phyloP scores from a whole-genome alignment of 2,329 filamentous ascomycete species.

The Tolypocladium guangdongense region DNA sequence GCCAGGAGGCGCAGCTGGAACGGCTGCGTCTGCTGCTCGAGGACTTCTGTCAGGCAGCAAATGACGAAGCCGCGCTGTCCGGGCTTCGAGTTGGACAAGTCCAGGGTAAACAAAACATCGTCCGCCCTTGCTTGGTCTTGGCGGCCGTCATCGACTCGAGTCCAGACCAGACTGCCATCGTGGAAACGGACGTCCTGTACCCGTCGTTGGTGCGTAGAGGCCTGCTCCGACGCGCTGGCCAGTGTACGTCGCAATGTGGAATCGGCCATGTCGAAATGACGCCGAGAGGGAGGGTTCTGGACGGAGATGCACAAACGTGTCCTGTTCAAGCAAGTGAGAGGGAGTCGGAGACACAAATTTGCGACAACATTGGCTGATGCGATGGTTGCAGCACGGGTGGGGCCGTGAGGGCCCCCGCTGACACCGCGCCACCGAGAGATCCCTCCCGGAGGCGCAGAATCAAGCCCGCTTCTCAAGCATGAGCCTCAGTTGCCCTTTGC shows the following conservation, averaged over 20 bases:
- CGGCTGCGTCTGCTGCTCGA: slow-evolving; percentile 12
- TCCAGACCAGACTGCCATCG: slow-evolving; percentile 17
- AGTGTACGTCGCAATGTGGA: not conserved
- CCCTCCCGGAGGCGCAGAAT: not conserved
- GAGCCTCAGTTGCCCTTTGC: slow-evolving; percentile 25
- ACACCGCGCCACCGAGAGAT: not conserved
- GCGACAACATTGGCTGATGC: not conserved
- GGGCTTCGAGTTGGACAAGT: not conserved
- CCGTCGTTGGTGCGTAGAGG: not conserved
- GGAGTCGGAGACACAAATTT: not conserved
- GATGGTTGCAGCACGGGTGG: not conserved
- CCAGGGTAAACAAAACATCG: slow-evolving; percentile 18
- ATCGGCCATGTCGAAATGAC: not conserved
- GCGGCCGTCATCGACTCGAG: slow-evolving; percentile 3
- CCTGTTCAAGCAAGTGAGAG: not conserved
- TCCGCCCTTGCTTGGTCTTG: slow-evolving; percentile 9
- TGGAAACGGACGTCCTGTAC: slow-evolving; percentile 12
- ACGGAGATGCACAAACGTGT: not conserved
- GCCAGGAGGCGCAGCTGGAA: slow-evolving; percentile 19
- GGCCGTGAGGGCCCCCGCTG: not conserved
- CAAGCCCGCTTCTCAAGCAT: not conserved
- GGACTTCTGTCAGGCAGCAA: slow-evolving; percentile 25
- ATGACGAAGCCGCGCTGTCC: slow-evolving; percentile 16
- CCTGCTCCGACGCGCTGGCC: no score
- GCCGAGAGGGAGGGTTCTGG: not conserved